These are phyloP conservation scores for Nepenthes mirabilis DNA, from an alignment of 148 eudicot genomes.

Conservation along the genomic window DNA sequence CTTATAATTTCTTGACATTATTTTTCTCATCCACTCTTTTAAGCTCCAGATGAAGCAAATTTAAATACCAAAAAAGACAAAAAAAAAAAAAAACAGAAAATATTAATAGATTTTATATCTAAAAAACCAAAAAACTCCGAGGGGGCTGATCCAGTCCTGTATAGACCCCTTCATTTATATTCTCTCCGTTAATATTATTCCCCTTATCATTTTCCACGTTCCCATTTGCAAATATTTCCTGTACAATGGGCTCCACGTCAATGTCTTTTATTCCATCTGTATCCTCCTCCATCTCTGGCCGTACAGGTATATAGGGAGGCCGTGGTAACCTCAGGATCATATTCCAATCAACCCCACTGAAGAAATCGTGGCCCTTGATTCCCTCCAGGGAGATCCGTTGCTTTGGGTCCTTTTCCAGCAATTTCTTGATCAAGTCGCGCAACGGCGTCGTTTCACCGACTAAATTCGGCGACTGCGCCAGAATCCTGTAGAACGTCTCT, in stretches of 20 bases:
- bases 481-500: slow-evolving; percentile 51
- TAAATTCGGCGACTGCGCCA: slow-evolving; percentile 38
- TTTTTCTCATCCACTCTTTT: too few relatives aligned
- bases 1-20: too few relatives aligned
- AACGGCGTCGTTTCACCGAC: slow-evolving; percentile 74
- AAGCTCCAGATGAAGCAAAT: too few relatives aligned
- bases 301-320: slow-evolving; percentile 60
- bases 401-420: slow-evolving; percentile 55
- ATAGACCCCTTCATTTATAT: background rate
- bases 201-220: slow-evolving; percentile 8
- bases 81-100: too few relatives aligned
- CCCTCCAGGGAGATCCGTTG: slow-evolving; percentile 40
- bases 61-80: too few relatives aligned
- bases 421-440: slow-evolving; percentile 53
- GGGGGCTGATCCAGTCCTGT: too few relatives aligned
- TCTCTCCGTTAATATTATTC: background rate
- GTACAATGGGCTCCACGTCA: slow-evolving; percentile 59
- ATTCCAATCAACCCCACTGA: slow-evolving; percentile 56
- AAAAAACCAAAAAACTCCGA: too few relatives aligned
- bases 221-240: slow-evolving; percentile 30
- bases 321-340: slow-evolving; percentile 32
- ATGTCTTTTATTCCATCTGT: slow-evolving; percentile 26
- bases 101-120: too few relatives aligned
- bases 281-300: slow-evolving; percentile 21
- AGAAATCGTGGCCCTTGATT: slow-evolving; percentile 71